Conservation (phyloP, 768 basidiomycete species). For the Coprinopsis marcescibilis region DNA sequence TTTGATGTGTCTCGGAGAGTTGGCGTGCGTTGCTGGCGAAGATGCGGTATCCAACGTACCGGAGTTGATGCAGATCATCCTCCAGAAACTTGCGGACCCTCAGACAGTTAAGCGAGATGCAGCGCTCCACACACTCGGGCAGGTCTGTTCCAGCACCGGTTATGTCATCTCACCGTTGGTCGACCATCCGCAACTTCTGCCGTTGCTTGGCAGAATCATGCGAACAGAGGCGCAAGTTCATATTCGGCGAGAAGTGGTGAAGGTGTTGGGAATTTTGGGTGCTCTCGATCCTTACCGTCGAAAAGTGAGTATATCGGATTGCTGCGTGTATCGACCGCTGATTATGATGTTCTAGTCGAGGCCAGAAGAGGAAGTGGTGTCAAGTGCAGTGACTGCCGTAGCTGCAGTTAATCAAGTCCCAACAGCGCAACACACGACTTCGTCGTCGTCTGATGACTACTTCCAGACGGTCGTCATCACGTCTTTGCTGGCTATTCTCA, state of each 20-base stretch:
- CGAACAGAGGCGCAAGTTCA: slow-evolving; percentile 68
- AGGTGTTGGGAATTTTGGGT: slow-evolving; percentile 92
- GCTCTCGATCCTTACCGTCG: slow-evolving; percentile 94
- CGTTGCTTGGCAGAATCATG: slow-evolving; percentile 76
- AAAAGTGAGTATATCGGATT: slow-evolving; percentile 48
- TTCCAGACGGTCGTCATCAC: slow-evolving; percentile 96
- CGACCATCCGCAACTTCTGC: slow-evolving; percentile 88
- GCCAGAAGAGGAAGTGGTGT: slow-evolving; percentile 58
- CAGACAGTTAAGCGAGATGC: slow-evolving; percentile 87
- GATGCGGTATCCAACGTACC: slow-evolving; percentile 80
- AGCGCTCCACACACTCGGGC: slow-evolving; percentile 89
- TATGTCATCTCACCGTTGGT: slow-evolving; percentile 89
- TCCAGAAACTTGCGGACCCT: slow-evolving; percentile 85
- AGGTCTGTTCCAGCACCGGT: slow-evolving; percentile 92
- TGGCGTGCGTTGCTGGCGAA: slow-evolving; percentile 90
- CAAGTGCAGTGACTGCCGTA: slow-evolving; percentile 43
- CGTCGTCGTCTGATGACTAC: slow-evolving; percentile 82
- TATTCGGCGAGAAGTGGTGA: slow-evolving; percentile 84
- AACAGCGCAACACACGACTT: slow-evolving; percentile 52
- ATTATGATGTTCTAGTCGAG: slow-evolving; percentile 22
- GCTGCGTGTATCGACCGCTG: background rate
- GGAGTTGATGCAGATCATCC: slow-evolving; percentile 86
- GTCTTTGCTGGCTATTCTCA: slow-evolving; percentile 78
- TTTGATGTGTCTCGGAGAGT: slow-evolving; percentile 90
- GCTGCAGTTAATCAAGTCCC: slow-evolving; percentile 66